Percentiles rank a stretch among this genome's conserved stretches.
Evolutionary conservation across 129 eudicot species (phyloP).

Genomic region (Daucus carota): DH1_v3.0 NC_030382.2:28193001-28193500

Average conservation of each 20-base stretch:
- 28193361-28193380: neutral
- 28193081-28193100: neutral
- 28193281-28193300: neutral
- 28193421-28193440: neutral
- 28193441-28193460: no score
- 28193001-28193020: no score
- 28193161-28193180: neutral
- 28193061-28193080: neutral
- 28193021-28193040: neutral
- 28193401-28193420: neutral
- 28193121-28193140: neutral
- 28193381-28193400: neutral
- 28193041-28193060: neutral
- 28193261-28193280: slow-evolving; percentile 1
- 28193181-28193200: neutral
- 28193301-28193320: neutral
- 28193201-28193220: slow-evolving; percentile 3
- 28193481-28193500: neutral
- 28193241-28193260: neutral
- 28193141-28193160: neutral
- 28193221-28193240: neutral
- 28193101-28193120: neutral
- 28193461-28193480: no score
- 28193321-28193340: neutral
- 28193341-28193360: neutral